A percentile compares a stretch with the other conserved stretches of the same genome.
Conservation (phyloP, 2,329 filamentous ascomycete species). For the Mollisia scopiformis region DNA sequence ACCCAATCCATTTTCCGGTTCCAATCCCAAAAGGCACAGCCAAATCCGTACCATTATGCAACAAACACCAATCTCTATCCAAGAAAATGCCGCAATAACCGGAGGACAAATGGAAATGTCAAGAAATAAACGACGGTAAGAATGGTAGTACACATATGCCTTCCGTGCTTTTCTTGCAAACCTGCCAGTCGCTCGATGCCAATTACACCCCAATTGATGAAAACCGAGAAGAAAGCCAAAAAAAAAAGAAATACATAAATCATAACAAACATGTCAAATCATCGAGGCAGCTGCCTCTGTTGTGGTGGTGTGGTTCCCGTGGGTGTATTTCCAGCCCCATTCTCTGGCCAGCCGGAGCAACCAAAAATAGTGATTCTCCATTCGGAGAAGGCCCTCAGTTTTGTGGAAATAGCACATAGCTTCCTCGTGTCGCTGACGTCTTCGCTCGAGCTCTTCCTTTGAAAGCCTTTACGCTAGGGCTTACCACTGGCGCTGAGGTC, state of each 20-base stretch:
- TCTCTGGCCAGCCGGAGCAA: background rate
- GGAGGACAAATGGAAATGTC: background rate
- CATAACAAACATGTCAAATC: constrained; percentile 17
- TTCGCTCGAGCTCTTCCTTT: constrained; percentile 29
- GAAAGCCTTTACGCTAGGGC: constrained; percentile 21
- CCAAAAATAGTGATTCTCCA: background rate
- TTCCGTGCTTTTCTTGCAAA: background rate
- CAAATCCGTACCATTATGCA: background rate
- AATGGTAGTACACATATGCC: constrained; percentile 4
- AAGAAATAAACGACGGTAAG: constrained; percentile 5
- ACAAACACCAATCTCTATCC: background rate
- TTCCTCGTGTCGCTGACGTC: constrained; percentile 26
- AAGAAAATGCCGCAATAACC: constrained; percentile 5
- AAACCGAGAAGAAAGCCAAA: background rate
- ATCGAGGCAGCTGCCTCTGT: background rate
- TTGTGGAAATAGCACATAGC: constrained; percentile 36
- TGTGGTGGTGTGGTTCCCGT: background rate
- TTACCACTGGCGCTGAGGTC: constrained; percentile 31
- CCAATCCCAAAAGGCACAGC: background rate
- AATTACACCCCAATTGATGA: constrained; percentile 2
- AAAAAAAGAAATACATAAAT: constrained; percentile 18
- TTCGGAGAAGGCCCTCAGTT: background rate
- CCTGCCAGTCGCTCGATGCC: constrained; percentile 12
- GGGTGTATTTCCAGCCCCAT: background rate
- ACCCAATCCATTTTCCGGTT: background rate